These are phyloP conservation scores for Schizochytrium sp. DNA, from an alignment of 108 stramenopile species.

Conservation along the genomic window DNA sequence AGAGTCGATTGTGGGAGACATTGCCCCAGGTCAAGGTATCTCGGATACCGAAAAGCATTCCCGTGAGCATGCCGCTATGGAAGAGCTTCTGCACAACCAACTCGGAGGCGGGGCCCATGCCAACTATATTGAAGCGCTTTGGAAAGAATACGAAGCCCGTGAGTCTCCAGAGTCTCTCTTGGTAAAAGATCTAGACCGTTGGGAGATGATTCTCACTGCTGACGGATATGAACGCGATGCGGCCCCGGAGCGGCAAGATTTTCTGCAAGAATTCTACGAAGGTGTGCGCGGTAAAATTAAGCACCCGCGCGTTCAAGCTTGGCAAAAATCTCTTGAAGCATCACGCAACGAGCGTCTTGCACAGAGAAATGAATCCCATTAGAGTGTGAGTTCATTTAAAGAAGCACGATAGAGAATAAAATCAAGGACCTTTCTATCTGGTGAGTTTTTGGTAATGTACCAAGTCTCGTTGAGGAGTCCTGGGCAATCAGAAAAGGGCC, in stretches of 20 bases:
- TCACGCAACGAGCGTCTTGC: background rate
- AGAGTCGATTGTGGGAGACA: conserved; percentile 85
- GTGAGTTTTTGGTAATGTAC: too few relatives aligned
- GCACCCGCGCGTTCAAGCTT: background rate
- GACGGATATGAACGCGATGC: conserved; percentile 82
- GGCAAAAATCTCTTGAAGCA: conserved; percentile 13
- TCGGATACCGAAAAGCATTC: conserved; percentile 77
- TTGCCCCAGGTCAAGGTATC: conserved; percentile 82
- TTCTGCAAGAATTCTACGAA: conserved; percentile 18
- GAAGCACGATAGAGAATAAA: too few relatives aligned
- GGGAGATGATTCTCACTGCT: conserved; percentile 88
- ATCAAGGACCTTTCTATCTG: too few relatives aligned
- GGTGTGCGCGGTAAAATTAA: conserved; percentile 47
- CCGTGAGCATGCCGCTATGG: conserved; percentile 80
- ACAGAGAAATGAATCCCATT: background rate
- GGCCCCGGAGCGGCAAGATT: background rate
- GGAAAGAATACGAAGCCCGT: conserved; percentile 86
- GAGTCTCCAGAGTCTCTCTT: conserved; percentile 76
- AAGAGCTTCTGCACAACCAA: conserved; percentile 64
- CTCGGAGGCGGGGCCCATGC: conserved; percentile 33
- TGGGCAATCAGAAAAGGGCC: too few relatives aligned
- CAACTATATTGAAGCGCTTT: conserved; percentile 77
- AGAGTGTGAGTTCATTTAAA: too few relatives aligned
- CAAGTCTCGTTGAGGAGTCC: too few relatives aligned
- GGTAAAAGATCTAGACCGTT: conserved; percentile 85